Evolutionary conservation across 2,329 filamentous ascomycete species (phyloP), one percentile per base, ranked within the genome.

Genomic region (Mollisiaceae sp.): DNA sequence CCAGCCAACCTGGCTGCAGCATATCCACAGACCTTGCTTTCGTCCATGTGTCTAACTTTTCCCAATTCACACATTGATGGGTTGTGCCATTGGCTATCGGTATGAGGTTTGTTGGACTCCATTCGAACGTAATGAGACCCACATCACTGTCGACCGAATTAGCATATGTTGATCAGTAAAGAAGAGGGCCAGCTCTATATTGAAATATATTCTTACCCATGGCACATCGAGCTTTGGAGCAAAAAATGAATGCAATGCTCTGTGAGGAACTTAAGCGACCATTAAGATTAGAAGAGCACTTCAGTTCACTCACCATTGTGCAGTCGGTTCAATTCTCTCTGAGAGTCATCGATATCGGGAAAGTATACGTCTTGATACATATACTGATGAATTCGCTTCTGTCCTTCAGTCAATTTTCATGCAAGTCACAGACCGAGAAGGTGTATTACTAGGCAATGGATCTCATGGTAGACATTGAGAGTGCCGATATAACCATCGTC

Each of bases 401-500:
- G 8, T 9, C 14, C 11, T 24, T 52, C 8, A 1, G 4, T 24
- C 20, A 32, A 8, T 27, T 8, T 2, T 12, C 18, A 18, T 52
- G 38, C 15, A 24, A 52, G 47, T 52, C 15, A 11, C 8, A 52
- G 4, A 12, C 6, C 4, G 9, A 12, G 9, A 32, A 32, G 22
- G 22, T 24, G 9, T 52, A 9, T 52, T 24, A 52, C 47, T 20
- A 52, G 47, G 22, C 47, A 52, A 22, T 52, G 47, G 3, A 52
- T 52, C 47, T 52, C 47, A 11, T 52, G 47, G 47, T 52, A 52
- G 22, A 52, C 47, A 12, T 52, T 52, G 47, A 52, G 47, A 14
- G 47, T 52, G 9, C 47, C 47, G 9, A 52, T 24, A 15, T 27
- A 52, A 20, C 18, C 22, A 12, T 52, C 47, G 9, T 24, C 20